These are phyloP conservation scores for Parasitella parasitica DNA, from an alignment of 371 early-diverging fungal genomes.

Conservation along the genomic window DNA sequence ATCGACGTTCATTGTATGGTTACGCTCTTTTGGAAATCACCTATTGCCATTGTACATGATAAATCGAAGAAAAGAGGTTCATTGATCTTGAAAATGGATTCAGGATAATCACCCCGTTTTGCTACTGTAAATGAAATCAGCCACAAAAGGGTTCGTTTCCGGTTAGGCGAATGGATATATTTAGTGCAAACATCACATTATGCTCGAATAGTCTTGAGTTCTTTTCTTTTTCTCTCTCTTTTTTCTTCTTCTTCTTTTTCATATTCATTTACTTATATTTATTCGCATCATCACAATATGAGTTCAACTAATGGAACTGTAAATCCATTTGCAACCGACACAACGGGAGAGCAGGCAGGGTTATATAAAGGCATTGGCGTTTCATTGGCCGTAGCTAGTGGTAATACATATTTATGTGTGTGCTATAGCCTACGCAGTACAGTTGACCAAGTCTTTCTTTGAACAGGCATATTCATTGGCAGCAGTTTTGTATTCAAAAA, in stretches of 20 bases:
- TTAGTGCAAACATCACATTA: not conserved
- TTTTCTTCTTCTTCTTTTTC: not conserved
- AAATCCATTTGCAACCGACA: constrained; percentile 32
- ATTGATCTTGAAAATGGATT: not conserved
- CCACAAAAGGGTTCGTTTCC: not conserved
- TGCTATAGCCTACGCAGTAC: too few relatives aligned
- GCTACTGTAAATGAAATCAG: not conserved
- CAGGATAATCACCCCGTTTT: not conserved
- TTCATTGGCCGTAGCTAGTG: constrained; percentile 73
- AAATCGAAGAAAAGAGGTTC: not conserved
- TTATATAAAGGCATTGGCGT: constrained; percentile 86
- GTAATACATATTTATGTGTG: too few relatives aligned
- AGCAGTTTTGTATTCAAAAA: constrained; percentile 92
- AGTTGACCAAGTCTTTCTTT: not conserved
- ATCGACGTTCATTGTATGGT: too few relatives aligned
- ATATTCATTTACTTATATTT: not conserved
- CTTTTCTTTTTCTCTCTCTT: not conserved
- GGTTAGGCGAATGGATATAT: not conserved
- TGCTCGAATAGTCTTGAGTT: too few relatives aligned
- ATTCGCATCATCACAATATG: not conserved
- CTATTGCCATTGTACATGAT: too few relatives aligned
- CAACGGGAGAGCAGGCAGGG: constrained; percentile 34
- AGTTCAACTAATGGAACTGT: constrained; percentile 21
- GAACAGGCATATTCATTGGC: constrained; percentile 83
- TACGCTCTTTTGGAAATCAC: too few relatives aligned